Percentiles rank a stretch among this genome's conserved stretches.
phyloP scores from a whole-genome alignment of 345 rosid species.

The Citrus glauca region DNA sequence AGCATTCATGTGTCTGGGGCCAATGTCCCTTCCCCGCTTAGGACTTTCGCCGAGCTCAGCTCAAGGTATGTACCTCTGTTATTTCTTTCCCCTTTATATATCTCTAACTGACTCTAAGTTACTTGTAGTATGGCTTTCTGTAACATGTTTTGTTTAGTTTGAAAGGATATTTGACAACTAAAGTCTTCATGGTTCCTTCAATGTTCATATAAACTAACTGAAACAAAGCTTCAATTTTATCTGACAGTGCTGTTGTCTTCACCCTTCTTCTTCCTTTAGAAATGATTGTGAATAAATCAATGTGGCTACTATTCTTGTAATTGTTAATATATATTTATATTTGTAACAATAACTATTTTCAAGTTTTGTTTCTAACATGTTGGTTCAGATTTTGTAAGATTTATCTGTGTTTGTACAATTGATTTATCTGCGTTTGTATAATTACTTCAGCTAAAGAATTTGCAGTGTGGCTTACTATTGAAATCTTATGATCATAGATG shows the following conservation, averaged over 20 bases:
- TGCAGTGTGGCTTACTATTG: not conserved
- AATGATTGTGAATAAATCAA: not conserved
- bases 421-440: too few species aligned
- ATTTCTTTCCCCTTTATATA: too few species aligned
- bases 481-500: not conserved
- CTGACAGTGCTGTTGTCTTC: not conserved
- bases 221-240: not conserved
- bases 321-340: not conserved
- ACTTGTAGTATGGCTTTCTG: not conserved
- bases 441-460: not conserved
- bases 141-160: not conserved
- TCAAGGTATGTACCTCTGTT: conserved; percentile 44
- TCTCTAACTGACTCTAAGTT: not conserved
- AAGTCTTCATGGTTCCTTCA: not conserved
- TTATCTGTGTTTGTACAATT: not conserved
- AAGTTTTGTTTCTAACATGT: not conserved
- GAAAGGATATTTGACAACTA: not conserved
- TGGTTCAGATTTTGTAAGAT: not conserved
- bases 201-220: not conserved
- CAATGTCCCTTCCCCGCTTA: conserved; percentile 73
- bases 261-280: not conserved
- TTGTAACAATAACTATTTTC: not conserved
- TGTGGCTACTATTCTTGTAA: not conserved
- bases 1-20: conserved; percentile 78
- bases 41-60: conserved; percentile 57